A percentile compares a stretch with the other conserved stretches of the same genome.
Evolutionary conservation across 768 basidiomycete species (phyloP).

Genomic region (Suillus luteus): DNA sequence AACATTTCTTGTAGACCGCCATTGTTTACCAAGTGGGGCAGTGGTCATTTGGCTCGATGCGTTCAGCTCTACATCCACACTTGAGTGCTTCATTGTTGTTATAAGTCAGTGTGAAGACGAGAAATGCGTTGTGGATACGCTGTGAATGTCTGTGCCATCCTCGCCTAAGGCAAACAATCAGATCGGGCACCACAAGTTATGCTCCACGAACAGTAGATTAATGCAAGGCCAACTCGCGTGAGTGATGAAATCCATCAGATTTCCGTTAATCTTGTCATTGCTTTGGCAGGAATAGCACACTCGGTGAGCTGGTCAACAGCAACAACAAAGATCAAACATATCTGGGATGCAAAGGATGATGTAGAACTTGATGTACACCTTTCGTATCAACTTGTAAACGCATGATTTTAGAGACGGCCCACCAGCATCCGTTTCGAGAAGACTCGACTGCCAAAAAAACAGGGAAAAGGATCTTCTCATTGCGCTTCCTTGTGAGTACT

Average conservation of each 20-base stretch:
- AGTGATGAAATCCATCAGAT: background rate
- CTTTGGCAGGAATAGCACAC: background rate
- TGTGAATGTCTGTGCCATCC: background rate
- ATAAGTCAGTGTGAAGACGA: background rate
- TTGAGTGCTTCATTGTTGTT: background rate
- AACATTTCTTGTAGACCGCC: background rate
- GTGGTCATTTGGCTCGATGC: background rate
- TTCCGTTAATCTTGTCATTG: background rate
- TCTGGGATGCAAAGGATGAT: background rate
- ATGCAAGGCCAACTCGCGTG: background rate
- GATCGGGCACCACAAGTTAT: no score
- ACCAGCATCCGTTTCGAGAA: background rate
- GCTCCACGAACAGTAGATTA: background rate
- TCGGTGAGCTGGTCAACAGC: background rate
- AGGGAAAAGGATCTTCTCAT: background rate
- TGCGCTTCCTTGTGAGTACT: background rate
- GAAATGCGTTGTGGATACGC: background rate
- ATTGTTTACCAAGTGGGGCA: background rate
- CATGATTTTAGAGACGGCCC: background rate
- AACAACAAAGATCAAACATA: background rate
- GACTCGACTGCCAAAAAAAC: background rate
- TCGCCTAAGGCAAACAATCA: background rate
- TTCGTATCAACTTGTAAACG: background rate
- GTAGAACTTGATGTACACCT: background rate
- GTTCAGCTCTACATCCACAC: background rate